phyloP scores from a whole-genome alignment of 148 eudicot species.

The Polygonum maritimum region DNA sequence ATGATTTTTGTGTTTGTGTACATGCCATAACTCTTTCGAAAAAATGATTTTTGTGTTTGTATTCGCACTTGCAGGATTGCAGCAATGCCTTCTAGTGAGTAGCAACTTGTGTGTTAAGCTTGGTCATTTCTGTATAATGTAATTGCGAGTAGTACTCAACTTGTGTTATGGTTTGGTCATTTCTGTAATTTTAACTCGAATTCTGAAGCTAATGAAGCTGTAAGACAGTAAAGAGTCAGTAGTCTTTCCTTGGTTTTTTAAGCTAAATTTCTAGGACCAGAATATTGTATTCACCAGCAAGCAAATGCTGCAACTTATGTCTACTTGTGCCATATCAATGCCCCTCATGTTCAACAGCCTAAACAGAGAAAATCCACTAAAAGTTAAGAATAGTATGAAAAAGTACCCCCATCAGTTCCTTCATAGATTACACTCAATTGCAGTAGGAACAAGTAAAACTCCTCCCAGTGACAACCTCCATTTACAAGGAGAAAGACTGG shows the following conservation, averaged over 20 bases:
- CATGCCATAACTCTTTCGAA: too few relatives aligned
- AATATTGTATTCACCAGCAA: too few relatives aligned
- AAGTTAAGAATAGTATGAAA: not conserved
- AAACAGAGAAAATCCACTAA: not conserved
- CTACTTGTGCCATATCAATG: not conserved
- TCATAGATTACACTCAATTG: not conserved
- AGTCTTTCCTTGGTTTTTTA: not conserved
- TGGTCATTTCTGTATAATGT: too few relatives aligned
- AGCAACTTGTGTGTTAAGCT: too few relatives aligned
- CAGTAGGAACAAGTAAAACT: not conserved
- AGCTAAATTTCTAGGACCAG: not conserved
- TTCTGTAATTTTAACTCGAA: not conserved
- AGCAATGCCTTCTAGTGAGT: too few relatives aligned
- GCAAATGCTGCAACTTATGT: not conserved
- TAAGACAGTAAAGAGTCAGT: too few relatives aligned
- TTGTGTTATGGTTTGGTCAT: not conserved
- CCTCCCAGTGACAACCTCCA: not conserved
- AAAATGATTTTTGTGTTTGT: too few relatives aligned
- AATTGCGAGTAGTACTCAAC: too few relatives aligned
- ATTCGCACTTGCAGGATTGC: too few relatives aligned
- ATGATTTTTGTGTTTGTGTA: too few relatives aligned
- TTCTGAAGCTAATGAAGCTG: too few relatives aligned
- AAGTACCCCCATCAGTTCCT: not conserved
- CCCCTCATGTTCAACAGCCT: not conserved
- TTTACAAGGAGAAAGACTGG: conserved; percentile 9